Evolutionary conservation across 2,329 filamentous ascomycete species (phyloP).

Genomic region (Fusarium brachygibbosum): DNA sequence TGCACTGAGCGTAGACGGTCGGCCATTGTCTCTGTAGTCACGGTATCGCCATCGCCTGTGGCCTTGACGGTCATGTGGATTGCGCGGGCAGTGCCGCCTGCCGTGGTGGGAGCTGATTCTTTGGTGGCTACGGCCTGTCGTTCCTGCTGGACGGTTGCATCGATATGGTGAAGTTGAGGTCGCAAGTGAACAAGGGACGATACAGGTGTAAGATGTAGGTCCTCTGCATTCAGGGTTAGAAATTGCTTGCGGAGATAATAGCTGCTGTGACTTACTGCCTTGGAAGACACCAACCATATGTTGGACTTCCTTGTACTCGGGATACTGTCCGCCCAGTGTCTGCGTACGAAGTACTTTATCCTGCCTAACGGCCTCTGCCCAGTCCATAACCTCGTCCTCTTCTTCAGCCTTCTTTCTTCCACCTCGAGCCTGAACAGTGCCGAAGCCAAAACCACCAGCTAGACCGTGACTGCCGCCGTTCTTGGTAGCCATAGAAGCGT

Average conservation of each 20-base stretch:
- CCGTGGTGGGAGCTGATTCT: slow-evolving; percentile 51
- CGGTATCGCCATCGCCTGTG: slow-evolving; percentile 74
- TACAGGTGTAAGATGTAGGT: slow-evolving; percentile 88
- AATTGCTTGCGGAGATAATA: background rate
- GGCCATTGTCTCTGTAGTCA: slow-evolving; percentile 78
- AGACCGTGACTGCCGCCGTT: slow-evolving; percentile 77
- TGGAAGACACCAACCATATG: slow-evolving; percentile 96
- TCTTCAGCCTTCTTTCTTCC: slow-evolving; percentile 57
- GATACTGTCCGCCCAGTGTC: slow-evolving; percentile 86
- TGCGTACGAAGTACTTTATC: slow-evolving; percentile 82
- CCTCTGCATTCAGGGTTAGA: slow-evolving; percentile 65
- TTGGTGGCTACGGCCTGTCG: slow-evolving; percentile 59
- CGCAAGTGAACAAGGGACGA: slow-evolving; percentile 88
- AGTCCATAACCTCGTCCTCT: slow-evolving; percentile 68
- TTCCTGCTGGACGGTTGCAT: slow-evolving; percentile 82
- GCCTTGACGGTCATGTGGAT: slow-evolving; percentile 91
- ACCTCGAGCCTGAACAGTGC: slow-evolving; percentile 60
- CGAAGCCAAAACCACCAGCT: slow-evolving; percentile 78
- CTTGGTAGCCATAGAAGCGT: slow-evolving; percentile 69
- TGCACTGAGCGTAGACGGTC: slow-evolving; percentile 83
- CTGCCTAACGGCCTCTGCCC: slow-evolving; percentile 75
- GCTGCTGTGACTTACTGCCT: slow-evolving; percentile 69
- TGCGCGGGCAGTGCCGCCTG: slow-evolving; percentile 72
- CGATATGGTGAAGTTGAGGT: slow-evolving; percentile 92
- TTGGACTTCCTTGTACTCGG: slow-evolving; percentile 76